Evolutionary conservation across 2,329 filamentous ascomycete genomes (phyloP).

Genomic region (Cercospora zeae-maydis): DNA sequence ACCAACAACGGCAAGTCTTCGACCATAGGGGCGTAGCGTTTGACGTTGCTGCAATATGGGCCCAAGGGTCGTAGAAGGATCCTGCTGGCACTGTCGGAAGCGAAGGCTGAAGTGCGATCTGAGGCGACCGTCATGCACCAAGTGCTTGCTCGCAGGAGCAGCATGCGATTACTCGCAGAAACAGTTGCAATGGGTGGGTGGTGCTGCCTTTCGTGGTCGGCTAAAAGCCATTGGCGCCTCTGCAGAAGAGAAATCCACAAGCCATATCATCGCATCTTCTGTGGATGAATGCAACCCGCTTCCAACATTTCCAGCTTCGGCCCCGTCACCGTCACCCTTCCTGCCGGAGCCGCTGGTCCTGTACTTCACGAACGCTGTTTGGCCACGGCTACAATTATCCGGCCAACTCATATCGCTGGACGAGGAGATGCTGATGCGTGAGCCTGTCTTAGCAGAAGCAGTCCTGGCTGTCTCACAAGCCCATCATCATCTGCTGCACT

Average conservation of each 20-base stretch:
- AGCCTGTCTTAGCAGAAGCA: conserved; percentile 1
- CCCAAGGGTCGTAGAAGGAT: conserved; percentile 7
- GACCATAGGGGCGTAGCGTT: neutral
- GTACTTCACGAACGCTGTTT: conserved; percentile 7
- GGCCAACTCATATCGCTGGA: conserved; percentile 7
- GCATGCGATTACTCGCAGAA: conserved; percentile 7
- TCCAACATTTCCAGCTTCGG: neutral
- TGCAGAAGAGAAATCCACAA: neutral
- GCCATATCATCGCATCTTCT: neutral
- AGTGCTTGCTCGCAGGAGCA: neutral
- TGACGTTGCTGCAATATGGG: neutral
- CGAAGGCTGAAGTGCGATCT: conserved; percentile 12
- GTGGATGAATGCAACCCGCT: neutral
- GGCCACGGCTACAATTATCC: conserved; percentile 10
- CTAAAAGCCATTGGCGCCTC: neutral
- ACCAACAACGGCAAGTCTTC: neutral
- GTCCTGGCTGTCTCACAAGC: conserved; percentile 11
- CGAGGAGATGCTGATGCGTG: conserved; percentile 7
- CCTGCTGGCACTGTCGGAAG: conserved; percentile 12
- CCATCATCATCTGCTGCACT: conserved; percentile 5
- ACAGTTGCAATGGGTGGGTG: conserved; percentile 13
- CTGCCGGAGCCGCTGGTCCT: neutral
- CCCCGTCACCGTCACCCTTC: neutral
- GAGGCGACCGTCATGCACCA: neutral
- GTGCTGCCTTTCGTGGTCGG: conserved; percentile 6